Evolutionary conservation across 805 yeast species (phyloP).

Genomic region (Lipomyces japonicus): DNA sequence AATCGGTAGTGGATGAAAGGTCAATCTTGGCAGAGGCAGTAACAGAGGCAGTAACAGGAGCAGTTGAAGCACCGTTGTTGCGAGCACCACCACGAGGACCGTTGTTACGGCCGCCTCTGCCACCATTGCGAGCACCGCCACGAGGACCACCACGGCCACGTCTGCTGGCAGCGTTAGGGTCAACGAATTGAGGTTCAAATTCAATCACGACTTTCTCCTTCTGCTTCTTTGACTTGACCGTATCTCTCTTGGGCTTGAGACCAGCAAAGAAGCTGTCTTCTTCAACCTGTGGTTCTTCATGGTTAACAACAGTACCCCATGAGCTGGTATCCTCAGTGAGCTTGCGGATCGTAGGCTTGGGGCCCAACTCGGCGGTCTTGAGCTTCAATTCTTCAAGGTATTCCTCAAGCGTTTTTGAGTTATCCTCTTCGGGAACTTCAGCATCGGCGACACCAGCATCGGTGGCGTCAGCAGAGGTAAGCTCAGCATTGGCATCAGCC

Average conservation of each 20-base stretch:
- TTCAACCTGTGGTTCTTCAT: conserved; percentile 55
- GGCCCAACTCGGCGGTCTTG: conserved; percentile 26
- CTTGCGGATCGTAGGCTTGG: conserved; percentile 36
- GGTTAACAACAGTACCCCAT: conserved; percentile 40
- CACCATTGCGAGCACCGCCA: conserved; percentile 34
- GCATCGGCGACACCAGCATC: conserved; percentile 40
- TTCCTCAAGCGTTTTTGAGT: conserved; percentile 72
- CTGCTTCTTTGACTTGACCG: conserved; percentile 60
- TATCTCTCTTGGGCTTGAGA: conserved; percentile 56
- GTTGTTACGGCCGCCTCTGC: conserved; percentile 37
- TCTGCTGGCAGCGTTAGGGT: conserved; percentile 15
- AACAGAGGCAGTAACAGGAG: conserved; percentile 6
- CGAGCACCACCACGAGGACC: conserved; percentile 15
- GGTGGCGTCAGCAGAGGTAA: conserved; percentile 38
- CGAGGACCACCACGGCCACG: conserved; percentile 18
- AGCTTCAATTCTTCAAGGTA: conserved; percentile 61
- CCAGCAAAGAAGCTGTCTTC: conserved; percentile 52
- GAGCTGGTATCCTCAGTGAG: conserved; percentile 53
- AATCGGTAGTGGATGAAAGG: conserved; percentile 20
- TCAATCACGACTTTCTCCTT: conserved; percentile 81
- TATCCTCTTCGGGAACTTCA: conserved; percentile 42
- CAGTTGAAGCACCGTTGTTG: conserved; percentile 37
- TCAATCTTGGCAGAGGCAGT: conserved; percentile 4
- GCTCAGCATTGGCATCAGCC: conserved; percentile 47
- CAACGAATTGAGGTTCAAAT: conserved; percentile 43